Conservation (phyloP, 768 basidiomycete genomes). For the Boletus tylopilopsis region DNA sequence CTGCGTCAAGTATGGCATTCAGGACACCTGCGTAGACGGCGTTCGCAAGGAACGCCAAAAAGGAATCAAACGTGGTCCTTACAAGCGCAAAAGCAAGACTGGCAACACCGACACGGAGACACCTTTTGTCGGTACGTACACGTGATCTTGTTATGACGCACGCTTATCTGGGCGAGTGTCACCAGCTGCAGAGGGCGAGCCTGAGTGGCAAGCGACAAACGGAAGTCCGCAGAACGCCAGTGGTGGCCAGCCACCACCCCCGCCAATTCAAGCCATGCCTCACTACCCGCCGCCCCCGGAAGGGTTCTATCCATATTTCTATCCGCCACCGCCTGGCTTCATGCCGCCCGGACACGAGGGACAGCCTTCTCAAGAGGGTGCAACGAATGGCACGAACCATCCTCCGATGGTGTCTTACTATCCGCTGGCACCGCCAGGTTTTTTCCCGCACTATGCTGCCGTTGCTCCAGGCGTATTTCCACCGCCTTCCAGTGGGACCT, state of each 20-base stretch:
- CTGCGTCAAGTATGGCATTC: constrained; percentile 60
- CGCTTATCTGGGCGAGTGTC: constrained; percentile 13
- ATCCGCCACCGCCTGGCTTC: constrained; percentile 41
- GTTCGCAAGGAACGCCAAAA: constrained; percentile 63
- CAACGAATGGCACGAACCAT: constrained; percentile 27
- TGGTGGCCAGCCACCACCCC: constrained; percentile 20
- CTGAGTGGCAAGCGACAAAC: constrained; percentile 31
- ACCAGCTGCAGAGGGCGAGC: constrained; percentile 24
- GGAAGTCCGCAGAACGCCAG: constrained; percentile 16
- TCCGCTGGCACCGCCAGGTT: constrained; percentile 36
- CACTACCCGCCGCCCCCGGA: constrained; percentile 38
- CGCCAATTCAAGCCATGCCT: constrained; percentile 25
- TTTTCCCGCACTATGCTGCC: constrained; percentile 36
- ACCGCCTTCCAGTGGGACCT: constrained; percentile 26
- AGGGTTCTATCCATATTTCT: constrained; percentile 43
- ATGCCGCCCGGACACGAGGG: constrained; percentile 37
- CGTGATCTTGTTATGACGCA: constrained; percentile 4
- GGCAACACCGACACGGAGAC: constrained; percentile 17
- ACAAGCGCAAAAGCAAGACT: constrained; percentile 48
- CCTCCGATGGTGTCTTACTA: constrained; percentile 35
- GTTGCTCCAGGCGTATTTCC: constrained; percentile 30
- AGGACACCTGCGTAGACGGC: constrained; percentile 55
- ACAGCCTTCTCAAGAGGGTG: constrained; percentile 30
- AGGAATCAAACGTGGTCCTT: constrained; percentile 54
- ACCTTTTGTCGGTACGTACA: constrained; percentile 20